These are phyloP conservation scores for Cyberlindnera americana DNA, from an alignment of 805 yeast species.

Conservation along the genomic window DNA sequence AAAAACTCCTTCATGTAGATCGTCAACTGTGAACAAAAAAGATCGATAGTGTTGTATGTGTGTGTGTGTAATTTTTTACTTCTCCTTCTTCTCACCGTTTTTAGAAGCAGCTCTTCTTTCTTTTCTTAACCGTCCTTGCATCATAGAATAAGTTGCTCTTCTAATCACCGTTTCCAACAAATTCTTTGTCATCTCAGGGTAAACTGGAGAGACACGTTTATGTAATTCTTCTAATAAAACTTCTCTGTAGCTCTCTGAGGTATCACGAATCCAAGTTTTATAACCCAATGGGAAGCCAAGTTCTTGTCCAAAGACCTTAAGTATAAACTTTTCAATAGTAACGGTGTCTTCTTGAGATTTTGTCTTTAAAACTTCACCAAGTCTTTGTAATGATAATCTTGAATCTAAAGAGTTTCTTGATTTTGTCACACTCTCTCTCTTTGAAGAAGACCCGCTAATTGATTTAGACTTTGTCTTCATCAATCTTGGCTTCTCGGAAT, in stretches of 20 bases:
- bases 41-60: no score
- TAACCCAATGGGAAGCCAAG: conserved; percentile 73
- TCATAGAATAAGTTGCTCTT: conserved; percentile 74
- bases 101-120: conserved; percentile 53
- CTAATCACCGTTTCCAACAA: conserved; percentile 70
- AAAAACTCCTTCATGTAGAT: not conserved
- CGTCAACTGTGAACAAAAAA: not conserved
- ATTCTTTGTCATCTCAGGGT: conserved; percentile 25
- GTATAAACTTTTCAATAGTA: conserved; percentile 48
- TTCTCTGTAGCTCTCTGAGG: conserved; percentile 50
- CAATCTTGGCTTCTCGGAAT: not conserved
- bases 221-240: conserved; percentile 46
- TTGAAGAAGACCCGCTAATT: conserved; percentile 3
- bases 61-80: no score
- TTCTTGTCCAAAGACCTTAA: conserved; percentile 50
- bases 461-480: conserved; percentile 6
- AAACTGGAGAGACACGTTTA: conserved; percentile 26
- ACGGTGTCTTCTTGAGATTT: conserved; percentile 52
- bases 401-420: conserved; percentile 39
- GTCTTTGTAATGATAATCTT: conserved; percentile 52
- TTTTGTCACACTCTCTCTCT: not conserved
- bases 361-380: conserved; percentile 49
- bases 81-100: conserved; percentile 3
- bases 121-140: conserved; percentile 73
- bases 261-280: conserved; percentile 83